These are phyloP conservation scores for Amauroascus niger DNA, from an alignment of 2,329 filamentous ascomycete genomes.

Conservation along the genomic window DNA sequence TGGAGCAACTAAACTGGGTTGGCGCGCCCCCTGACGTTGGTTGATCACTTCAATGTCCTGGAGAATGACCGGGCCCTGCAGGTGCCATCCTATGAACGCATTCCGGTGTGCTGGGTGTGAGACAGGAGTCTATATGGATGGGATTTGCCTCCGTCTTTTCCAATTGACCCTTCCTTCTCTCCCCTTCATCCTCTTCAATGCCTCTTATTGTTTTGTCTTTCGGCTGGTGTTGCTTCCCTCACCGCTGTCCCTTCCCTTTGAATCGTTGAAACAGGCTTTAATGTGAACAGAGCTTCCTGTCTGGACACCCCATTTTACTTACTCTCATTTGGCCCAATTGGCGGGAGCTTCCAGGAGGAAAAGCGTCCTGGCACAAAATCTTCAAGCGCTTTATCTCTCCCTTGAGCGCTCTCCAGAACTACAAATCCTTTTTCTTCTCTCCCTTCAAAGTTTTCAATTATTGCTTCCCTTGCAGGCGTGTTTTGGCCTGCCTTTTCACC, in stretches of 20 bases:
- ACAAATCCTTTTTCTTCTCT: too few species aligned
- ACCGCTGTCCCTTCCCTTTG: neutral
- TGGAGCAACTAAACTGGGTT: too few species aligned
- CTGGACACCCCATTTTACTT: too few species aligned
- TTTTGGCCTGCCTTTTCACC: neutral
- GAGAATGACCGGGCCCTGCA: too few species aligned
- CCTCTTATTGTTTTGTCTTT: too few species aligned
- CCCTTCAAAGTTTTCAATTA: neutral
- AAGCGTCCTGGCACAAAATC: too few species aligned
- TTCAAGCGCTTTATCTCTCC: neutral
- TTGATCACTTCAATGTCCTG: too few species aligned
- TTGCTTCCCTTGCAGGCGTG: constrained; percentile 2
- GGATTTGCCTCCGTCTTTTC: neutral
- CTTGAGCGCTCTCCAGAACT: too few species aligned
- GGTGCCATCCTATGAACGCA: constrained; percentile 1
- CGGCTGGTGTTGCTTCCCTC: neutral
- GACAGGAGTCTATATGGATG: too few species aligned
- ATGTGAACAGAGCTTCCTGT: neutral
- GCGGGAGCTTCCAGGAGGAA: too few species aligned
- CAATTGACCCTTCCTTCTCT: neutral
- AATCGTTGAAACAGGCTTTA: neutral
- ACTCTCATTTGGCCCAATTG: neutral
- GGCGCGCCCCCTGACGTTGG: neutral
- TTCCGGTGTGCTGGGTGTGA: neutral
- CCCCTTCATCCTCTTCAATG: constrained; percentile 6